Base-by-base conservation (phyloP, 108 stramenopile genomes). In the Cyclotella choctawhatcheeana region DNA sequence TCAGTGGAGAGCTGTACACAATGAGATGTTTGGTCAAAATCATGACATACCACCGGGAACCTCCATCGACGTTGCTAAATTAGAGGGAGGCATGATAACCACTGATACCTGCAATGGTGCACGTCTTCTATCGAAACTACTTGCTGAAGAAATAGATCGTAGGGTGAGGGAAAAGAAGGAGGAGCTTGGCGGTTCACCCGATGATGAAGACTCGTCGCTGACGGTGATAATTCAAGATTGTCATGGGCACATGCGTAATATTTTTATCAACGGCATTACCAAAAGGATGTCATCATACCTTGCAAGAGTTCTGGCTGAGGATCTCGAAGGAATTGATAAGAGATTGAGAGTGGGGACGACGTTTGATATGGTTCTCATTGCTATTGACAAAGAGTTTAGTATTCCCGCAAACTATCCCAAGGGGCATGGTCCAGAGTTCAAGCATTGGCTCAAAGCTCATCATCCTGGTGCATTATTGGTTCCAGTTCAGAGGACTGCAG, bases 81-180 rank as follows among this genome's bases (percentile, higher is more conserved):
- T 60, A 3, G 33, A 48, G 20, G 45, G 45, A 12, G 64, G 64
- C 6, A 16, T 66, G 16, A 18, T 66, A 12, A 33, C 12, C 29
- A 52, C 64, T 52, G 64, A 66, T 48, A 66, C 51, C 2, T 66
- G 64, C 64, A 66, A 66, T 50, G 44, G n/a, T 10, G 64, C 64
- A 66, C 64, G 35, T 24, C 4, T 27, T 3, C 21, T 27, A 16
- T 5, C 3, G 6, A 55, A 27, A 55, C 4, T 55, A 4, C 54
- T 55, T 48, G 47, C 17, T n/a, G 17, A n/a, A 8, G 18, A 17
- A 17, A n/a, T 48, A 8, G 47, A 48, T n/a, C 8, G 12, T 6
- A 12, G 8, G 12, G 37, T 40, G 12, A 6, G 12, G 8, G 12
- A 10, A 12, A 40, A 40, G 37, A 6, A 10, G 6, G 37, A 40